These are phyloP conservation scores for Cercophora sp. DNA, from an alignment of 495 filamentous ascomycete genomes.

Conservation along the genomic window DNA sequence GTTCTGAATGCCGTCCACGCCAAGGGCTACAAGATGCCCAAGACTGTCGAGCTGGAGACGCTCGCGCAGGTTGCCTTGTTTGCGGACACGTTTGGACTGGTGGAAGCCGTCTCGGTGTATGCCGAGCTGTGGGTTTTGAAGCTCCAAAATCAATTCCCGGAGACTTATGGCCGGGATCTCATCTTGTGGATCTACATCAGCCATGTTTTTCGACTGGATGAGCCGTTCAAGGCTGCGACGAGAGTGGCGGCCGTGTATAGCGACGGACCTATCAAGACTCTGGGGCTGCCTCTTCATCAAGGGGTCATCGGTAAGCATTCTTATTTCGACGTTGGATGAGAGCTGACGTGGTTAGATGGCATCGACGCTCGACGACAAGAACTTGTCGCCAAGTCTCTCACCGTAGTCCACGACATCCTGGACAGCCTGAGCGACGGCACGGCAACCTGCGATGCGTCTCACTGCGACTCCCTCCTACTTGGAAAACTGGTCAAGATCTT, in stretches of 20 bases:
- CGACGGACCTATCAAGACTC: background rate
- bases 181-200: background rate
- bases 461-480: slow-evolving; percentile 1
- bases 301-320: background rate
- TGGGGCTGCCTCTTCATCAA: background rate
- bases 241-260: background rate
- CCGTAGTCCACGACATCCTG: background rate
- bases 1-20: background rate
- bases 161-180: background rate
- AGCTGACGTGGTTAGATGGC: background rate
- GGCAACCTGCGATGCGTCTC: background rate
- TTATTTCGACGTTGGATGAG: background rate
- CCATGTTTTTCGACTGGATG: background rate
- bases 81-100: background rate
- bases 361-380: background rate
- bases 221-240: background rate
- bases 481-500: background rate
- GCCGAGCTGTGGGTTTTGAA: background rate
- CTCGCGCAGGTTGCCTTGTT: background rate
- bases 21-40: background rate
- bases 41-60: background rate
- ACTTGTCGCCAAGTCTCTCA: background rate
- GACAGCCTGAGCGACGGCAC: background rate
- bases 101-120: background rate
- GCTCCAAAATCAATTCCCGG: background rate